Evolutionary conservation across 495 filamentous ascomycete genomes (phyloP).

Genomic region (Talaromyces borbonicus): DNA sequence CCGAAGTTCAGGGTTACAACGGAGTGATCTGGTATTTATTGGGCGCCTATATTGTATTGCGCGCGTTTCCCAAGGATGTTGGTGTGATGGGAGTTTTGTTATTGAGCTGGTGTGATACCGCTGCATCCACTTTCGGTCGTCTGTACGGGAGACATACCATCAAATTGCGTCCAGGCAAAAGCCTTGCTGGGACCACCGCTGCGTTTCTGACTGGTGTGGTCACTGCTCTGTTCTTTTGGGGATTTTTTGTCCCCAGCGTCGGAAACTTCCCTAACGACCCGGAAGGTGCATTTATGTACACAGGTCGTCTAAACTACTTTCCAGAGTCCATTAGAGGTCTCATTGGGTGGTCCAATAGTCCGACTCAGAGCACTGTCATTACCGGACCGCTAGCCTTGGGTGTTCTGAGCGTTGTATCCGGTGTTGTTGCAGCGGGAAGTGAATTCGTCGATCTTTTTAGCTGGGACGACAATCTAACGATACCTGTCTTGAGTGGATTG

Average conservation of each 20-base stretch:
- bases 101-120: constrained; percentile 96
- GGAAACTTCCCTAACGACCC: constrained; percentile 57
- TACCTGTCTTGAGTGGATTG: constrained; percentile 80
- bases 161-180: constrained; percentile 77
- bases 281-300: constrained; percentile 70
- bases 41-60: constrained; percentile 75
- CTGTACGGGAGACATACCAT: constrained; percentile 83
- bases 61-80: constrained; percentile 90
- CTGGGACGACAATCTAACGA: constrained; percentile 96
- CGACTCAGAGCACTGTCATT: constrained; percentile 37
- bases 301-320: constrained; percentile 58
- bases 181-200: constrained; percentile 76
- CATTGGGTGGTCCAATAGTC: constrained; percentile 35
- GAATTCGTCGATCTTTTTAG: constrained; percentile 86
- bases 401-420: constrained; percentile 77
- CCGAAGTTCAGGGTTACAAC: constrained; percentile 85
- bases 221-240: constrained; percentile 82
- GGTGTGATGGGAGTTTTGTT: constrained; percentile 79
- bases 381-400: constrained; percentile 66
- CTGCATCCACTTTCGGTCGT: constrained; percentile 85
- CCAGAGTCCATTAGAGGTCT: constrained; percentile 37
- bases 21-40: constrained; percentile 95
- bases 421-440: constrained; percentile 74
- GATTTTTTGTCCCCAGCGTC: constrained; percentile 62
- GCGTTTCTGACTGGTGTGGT: constrained; percentile 71